Evolutionary conservation across 441 rosid genomes (phyloP), one percentile per base, ranked within the genome.

Genomic region (Sinapis alba): DNA sequence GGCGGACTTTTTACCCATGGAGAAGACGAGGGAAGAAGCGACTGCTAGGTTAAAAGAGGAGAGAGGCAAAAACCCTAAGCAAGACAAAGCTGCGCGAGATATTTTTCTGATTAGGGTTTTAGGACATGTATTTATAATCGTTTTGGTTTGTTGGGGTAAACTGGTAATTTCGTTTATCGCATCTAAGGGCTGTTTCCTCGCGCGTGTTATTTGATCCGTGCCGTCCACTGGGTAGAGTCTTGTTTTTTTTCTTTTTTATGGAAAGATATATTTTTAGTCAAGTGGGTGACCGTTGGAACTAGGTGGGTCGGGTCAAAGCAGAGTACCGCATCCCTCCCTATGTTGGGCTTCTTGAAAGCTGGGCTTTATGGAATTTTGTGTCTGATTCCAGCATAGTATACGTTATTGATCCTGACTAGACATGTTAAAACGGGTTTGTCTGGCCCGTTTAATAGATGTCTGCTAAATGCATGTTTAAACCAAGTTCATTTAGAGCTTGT

Each of bases 1-100:
- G 57, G 86, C 76, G 34, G 97, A 87, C 76, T 93, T 93, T 86
- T 89, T 93, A 32, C 85, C 98, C 98, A 93, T 93, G 26, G 64
- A 27, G 11, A 16, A 56, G 36, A 53, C 1, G 38, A 5, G 50
- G 16, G 19, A 21, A 30, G 53, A 18, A 34, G 18, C 15, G 38
- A 34, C 34, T 16, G 38, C 38, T 74, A 47, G 57, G 76, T 28
- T 47, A 59, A 28, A 67, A 28, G 54, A 7, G 18, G 15, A 36
- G 65, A 71, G 76, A 73, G 76, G 69, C 69, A 65, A 72, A 72
- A 73, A 73, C 57, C 81, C 77, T 62, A 59, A 69, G 68, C n/a
- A n/a, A n/a, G n/a, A n/a, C n/a, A n/a, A 50, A 72, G 81, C 81
- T 73, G 81, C 81, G 54, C 4, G 2, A 62, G 74, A 73, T 78